phyloP scores from a whole-genome alignment of 2,329 filamentous ascomycete species.

The Sarocladium strictum region DNA sequence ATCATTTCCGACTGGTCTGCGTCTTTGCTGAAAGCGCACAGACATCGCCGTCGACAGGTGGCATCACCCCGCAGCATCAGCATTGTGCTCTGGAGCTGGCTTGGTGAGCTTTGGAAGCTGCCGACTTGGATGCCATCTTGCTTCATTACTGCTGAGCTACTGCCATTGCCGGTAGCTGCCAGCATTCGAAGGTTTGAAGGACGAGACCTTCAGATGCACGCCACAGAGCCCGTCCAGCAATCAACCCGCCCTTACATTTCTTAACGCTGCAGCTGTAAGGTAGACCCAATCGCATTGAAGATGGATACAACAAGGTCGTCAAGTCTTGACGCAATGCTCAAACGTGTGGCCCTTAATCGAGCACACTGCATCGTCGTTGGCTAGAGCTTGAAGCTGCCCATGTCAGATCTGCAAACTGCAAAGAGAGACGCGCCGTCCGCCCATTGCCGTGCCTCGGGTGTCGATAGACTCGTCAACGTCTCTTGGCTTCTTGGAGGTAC shows the following conservation, averaged over 20 bases:
- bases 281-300: too few species aligned
- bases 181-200: too few species aligned
- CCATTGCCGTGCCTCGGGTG: neutral
- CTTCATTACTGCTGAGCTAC: neutral
- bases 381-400: neutral
- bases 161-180: neutral
- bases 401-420: neutral
- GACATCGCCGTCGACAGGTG: neutral
- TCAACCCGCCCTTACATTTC: too few species aligned
- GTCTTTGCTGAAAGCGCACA: neutral
- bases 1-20: conserved; percentile 2
- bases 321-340: too few species aligned
- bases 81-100: too few species aligned
- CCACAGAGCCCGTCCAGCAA: too few species aligned
- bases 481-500: conserved; percentile 3
- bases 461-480: neutral
- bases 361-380: neutral
- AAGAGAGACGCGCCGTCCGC: neutral
- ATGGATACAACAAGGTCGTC: too few species aligned
- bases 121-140: too few species aligned
- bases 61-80: neutral
- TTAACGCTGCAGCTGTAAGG: too few species aligned
- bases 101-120: too few species aligned
- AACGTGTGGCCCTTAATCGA: too few species aligned
- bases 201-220: too few species aligned